Conservation (phyloP, 75 land plant species). For the Sequoia sempervirens region DNA sequence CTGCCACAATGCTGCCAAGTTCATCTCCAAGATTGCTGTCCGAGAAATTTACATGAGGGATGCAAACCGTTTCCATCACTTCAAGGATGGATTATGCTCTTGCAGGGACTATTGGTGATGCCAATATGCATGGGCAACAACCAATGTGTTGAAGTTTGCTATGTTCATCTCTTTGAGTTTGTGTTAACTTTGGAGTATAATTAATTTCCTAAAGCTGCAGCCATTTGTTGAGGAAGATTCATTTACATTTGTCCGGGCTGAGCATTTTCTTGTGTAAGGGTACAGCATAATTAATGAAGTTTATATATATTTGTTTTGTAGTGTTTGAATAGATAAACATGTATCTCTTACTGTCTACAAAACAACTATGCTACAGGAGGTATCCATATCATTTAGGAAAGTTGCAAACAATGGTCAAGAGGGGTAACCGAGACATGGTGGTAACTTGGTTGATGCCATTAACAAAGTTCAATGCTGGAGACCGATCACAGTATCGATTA, state of each 20-base stretch:
- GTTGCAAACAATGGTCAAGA: background rate
- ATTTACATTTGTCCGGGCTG: background rate
- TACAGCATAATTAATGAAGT: background rate
- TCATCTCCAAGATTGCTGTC: conserved; percentile 12
- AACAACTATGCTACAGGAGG: background rate
- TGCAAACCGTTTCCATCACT: conserved; percentile 12
- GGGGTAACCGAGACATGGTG: background rate
- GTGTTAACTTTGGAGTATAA: background rate
- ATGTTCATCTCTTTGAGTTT: background rate
- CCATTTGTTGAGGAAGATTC: background rate
- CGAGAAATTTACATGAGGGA: conserved; percentile 12
- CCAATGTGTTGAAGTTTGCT: background rate
- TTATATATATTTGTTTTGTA: background rate
- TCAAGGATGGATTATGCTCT: conserved; percentile 16
- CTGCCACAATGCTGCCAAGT: conserved; percentile 12
- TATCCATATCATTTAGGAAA: background rate
- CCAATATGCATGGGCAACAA: background rate
- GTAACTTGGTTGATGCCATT: background rate
- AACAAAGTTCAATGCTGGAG: background rate
- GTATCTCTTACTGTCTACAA: background rate
- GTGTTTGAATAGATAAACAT: background rate
- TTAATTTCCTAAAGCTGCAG: background rate
- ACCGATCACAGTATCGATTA: background rate
- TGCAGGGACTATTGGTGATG: conserved; percentile 8
- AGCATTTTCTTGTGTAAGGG: background rate